Evolutionary conservation across 2,329 filamentous ascomycete genomes (phyloP).

Genomic region (Chrysoporthe cubensis): DNA sequence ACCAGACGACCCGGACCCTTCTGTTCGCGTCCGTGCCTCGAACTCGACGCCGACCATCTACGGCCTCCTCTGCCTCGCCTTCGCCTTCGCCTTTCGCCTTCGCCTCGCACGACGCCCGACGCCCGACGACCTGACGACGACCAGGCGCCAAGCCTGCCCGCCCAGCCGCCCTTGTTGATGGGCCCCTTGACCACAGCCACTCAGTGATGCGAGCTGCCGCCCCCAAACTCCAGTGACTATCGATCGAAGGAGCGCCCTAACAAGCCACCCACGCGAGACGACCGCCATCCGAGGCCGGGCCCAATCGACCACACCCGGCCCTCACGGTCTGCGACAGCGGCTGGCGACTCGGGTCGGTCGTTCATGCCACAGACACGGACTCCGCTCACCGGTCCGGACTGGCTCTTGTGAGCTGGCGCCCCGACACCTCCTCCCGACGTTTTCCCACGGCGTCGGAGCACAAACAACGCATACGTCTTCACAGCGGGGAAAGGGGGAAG

Average conservation of each 20-base stretch:
- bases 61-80: not conserved
- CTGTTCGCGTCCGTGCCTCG: slow-evolving; percentile 4
- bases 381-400: slow-evolving; percentile 24
- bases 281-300: slow-evolving; percentile 14
- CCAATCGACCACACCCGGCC: slow-evolving; percentile 19
- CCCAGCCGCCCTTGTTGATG: slow-evolving; percentile 24
- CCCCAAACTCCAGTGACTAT: slow-evolving; percentile 21
- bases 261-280: slow-evolving; percentile 18
- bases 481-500: slow-evolving; percentile 18
- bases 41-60: not conserved
- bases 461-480: slow-evolving; percentile 7
- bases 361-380: slow-evolving; percentile 27
- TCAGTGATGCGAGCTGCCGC: slow-evolving; percentile 28
- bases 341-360: slow-evolving; percentile 15
- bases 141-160: slow-evolving; percentile 26
- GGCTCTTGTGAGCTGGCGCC: slow-evolving; percentile 28
- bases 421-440: slow-evolving; percentile 19
- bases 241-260: slow-evolving; percentile 21
- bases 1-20: slow-evolving; percentile 15
- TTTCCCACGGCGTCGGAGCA: slow-evolving; percentile 6
- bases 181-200: slow-evolving; percentile 20
- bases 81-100: not conserved
- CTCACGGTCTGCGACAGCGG: slow-evolving; percentile 25
- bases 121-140: slow-evolving; percentile 8
- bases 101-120: too few species aligned